These are phyloP conservation scores for Hypoxylon cercidicola DNA, from an alignment of 495 filamentous ascomycete genomes.

Conservation along the genomic window DNA sequence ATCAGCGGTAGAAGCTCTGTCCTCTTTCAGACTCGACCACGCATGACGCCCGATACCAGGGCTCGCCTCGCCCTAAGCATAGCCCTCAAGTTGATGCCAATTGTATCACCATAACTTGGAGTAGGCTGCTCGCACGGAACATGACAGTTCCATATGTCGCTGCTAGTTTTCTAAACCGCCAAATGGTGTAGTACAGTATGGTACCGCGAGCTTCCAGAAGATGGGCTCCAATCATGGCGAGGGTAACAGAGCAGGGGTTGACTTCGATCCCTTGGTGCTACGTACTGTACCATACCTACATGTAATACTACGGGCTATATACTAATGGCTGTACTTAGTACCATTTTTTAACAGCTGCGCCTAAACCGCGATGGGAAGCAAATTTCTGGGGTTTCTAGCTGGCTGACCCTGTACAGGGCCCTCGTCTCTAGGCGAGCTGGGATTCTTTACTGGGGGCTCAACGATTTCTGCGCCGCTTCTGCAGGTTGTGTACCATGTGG, in stretches of 20 bases:
- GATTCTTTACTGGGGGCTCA: conserved; percentile 40
- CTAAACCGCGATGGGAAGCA: conserved; percentile 47
- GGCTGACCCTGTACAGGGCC: conserved; percentile 12
- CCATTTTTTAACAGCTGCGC: conserved; percentile 29
- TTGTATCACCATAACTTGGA: conserved; percentile 18
- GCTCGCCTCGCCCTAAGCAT: conserved; percentile 19
- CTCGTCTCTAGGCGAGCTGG: conserved; percentile 20
- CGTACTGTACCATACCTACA: conserved; percentile 16
- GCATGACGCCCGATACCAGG: conserved; percentile 23
- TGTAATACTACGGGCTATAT: background rate
- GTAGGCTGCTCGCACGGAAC: conserved; percentile 20
- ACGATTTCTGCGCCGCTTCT: conserved; percentile 43
- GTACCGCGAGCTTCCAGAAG: conserved; percentile 44
- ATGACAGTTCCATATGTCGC: conserved; percentile 5
- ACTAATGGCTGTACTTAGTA: conserved; percentile 16
- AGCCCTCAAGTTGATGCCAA: conserved; percentile 5
- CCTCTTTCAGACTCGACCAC: conserved; percentile 14
- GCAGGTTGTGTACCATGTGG: conserved; percentile 42
- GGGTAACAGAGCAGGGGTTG: conserved; percentile 23
- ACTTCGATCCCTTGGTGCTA: conserved; percentile 22
- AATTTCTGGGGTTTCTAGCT: conserved; percentile 43
- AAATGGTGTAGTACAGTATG: conserved; percentile 30
- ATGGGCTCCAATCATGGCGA: conserved; percentile 40
- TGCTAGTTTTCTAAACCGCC: conserved; percentile 21
- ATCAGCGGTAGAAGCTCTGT: conserved; percentile 20